phyloP scores from a whole-genome alignment of 2,329 filamentous ascomycete genomes.

The Daldinia sp. region DNA sequence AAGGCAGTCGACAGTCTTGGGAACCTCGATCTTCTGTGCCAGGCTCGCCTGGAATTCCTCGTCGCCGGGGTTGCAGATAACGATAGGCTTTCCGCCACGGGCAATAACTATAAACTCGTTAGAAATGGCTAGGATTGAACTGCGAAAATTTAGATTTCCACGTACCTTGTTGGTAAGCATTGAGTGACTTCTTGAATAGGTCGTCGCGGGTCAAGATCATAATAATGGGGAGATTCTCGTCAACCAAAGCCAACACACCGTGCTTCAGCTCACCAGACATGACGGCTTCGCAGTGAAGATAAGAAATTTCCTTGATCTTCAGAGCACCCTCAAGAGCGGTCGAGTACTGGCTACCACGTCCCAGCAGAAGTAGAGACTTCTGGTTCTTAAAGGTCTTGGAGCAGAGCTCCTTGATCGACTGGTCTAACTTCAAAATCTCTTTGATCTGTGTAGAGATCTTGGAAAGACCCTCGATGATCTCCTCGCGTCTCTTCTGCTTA shows the following conservation, averaged over 20 bases:
- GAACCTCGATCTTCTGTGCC: constrained; percentile 97
- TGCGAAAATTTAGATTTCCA: constrained; percentile 24
- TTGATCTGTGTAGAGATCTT: constrained; percentile 93
- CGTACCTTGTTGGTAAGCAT: constrained; percentile 96
- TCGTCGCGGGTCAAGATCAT: constrained; percentile 98
- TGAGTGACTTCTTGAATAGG: constrained; percentile 98
- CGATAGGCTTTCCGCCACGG: constrained; percentile 93
- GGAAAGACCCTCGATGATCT: constrained; percentile 94
- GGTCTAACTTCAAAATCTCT: constrained; percentile 89
- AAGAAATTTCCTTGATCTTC: constrained; percentile 99
- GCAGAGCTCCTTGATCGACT: constrained; percentile 94
- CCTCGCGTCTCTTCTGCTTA: constrained; percentile 89
- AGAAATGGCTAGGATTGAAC: constrained; percentile 31
- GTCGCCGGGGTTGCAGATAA: constrained; percentile 95
- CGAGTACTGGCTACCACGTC: constrained; percentile 95
- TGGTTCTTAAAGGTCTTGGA: constrained; percentile 94
- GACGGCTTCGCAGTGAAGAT: constrained; percentile 99
- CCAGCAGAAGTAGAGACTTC: constrained; percentile 93
- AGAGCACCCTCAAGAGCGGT: constrained; percentile 97
- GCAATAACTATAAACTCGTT: constrained; percentile 78
- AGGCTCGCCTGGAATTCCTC: constrained; percentile 88
- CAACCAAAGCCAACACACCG: constrained; percentile 95
- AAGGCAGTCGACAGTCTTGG: constrained; percentile 92
- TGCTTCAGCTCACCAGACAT: constrained; percentile 99
- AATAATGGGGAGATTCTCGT: constrained; percentile 98